Conservation (phyloP, 441 rosid species). For the Theobroma grandiflorum region DNA sequence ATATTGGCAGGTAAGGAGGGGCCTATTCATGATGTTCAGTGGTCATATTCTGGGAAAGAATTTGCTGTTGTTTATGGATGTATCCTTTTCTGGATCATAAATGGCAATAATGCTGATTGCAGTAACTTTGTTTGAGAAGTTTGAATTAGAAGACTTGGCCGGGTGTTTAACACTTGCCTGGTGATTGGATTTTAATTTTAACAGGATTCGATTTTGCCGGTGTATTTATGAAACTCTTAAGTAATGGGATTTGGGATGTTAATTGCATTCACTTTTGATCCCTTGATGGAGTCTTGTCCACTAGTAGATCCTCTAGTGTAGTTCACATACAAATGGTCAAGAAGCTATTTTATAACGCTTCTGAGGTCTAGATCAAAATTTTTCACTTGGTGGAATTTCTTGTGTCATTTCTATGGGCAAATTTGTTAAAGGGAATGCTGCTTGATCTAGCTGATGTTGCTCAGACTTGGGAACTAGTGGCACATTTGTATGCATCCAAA, state of each 20-base stretch:
- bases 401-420: not conserved
- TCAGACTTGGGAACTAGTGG: not conserved
- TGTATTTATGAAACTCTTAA: not conserved
- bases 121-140: not conserved
- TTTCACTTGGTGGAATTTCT: not conserved
- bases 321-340: not conserved
- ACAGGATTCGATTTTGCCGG: not conserved
- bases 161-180: not conserved
- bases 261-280: slow-evolving; percentile 6
- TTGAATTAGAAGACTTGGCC: not conserved
- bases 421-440: not conserved
- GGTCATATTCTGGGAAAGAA: slow-evolving; percentile 88
- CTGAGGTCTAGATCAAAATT: not conserved
- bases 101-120: not conserved
- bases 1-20: slow-evolving; percentile 86
- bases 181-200: slow-evolving; percentile 11
- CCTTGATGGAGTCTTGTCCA: not conserved
- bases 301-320: not conserved
- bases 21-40: slow-evolving; percentile 94
- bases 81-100: slow-evolving; percentile 62
- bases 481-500: not conserved
- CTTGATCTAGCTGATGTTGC: not conserved
- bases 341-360: not conserved
- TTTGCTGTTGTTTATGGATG: slow-evolving; percentile 98
- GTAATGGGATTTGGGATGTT: slow-evolving; percentile 11